phyloP scores from a whole-genome alignment of 495 filamentous ascomycete species.

The Clohesyomyces aquaticus region DNA sequence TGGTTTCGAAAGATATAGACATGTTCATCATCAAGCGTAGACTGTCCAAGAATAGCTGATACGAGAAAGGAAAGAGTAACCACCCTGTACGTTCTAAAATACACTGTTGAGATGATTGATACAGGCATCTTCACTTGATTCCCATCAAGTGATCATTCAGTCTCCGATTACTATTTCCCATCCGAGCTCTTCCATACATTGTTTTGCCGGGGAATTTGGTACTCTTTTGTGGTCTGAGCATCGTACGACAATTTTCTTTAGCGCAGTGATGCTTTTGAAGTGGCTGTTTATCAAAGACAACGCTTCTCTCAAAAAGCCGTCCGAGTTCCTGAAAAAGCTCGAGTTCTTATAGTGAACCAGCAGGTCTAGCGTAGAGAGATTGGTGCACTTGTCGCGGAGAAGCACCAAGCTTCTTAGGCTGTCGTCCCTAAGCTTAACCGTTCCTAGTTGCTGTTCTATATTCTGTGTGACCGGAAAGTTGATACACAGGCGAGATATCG shows the following conservation, averaged over 20 bases:
- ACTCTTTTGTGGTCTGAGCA: neutral
- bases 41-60: too few species aligned
- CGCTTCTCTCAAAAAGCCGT: neutral
- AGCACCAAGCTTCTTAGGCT: conserved; percentile 6
- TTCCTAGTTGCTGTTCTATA: neutral
- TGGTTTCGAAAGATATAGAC: too few species aligned
- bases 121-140: too few species aligned
- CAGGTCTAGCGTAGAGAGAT: conserved; percentile 1
- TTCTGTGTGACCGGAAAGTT: conserved; percentile 11
- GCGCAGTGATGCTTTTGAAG: neutral
- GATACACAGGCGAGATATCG: conserved; percentile 7
- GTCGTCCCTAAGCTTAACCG: conserved; percentile 5
- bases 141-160: too few species aligned
- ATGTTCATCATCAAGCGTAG: too few species aligned
- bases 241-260: neutral
- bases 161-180: neutral
- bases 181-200: neutral
- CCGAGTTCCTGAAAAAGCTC: conserved; percentile 3
- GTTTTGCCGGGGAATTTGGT: neutral
- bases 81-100: too few species aligned
- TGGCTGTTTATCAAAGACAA: neutral
- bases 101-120: too few species aligned
- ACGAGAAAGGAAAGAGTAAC: too few species aligned
- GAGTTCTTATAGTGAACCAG: conserved; percentile 12
- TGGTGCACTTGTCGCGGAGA: neutral